Evolutionary conservation across 768 basidiomycete genomes (phyloP), one percentile per base, ranked within the genome.

Genomic region (Lactarius deliciosus): DNA sequence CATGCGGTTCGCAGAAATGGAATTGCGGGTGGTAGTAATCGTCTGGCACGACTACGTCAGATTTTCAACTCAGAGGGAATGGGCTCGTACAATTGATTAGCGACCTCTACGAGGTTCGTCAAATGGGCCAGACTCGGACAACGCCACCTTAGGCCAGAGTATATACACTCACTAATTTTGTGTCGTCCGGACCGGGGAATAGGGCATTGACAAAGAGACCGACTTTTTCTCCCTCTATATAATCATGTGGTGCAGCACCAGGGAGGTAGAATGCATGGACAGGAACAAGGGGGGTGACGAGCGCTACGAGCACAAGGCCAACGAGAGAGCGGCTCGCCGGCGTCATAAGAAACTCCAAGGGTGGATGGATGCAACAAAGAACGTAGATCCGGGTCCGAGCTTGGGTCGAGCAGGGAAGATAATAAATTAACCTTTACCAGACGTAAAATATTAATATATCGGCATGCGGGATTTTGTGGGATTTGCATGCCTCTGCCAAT

Each of bases 1-100:
- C 88, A 50, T 82, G 77, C 28, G 96, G 96, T 65, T 85, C 74
- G 74, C 96, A 98, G 76, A 98, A 97, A 68, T 86, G 87, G 69
- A 98, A 91, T 61, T 82, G 81, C 2, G 89, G 85, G 73, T 95
- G 85, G 77, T 98, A 98, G 77, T 96, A 98, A 76, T 98, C 96
- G 75, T 96, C 93, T 92, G 16, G 54, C 53, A 60, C 60, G 30
- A 38, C 22, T 25, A 53, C 16, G 56, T 64, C 30, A 57, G 55
- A 57, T 36, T 30, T 25, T 57, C 20, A 50, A 59, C 15, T 28
- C 40, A 22, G 30, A 18, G 43, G n/a, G 38, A 30, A 56, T 25
- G 9, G 20, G 60, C 67, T 66, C 84, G 73, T 70, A 94, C 93
- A 94, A 73, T 94, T 94, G 61, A 96, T 91, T 70, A 96, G 78